Percentiles rank a stretch among this genome's conserved stretches.
Conservation (phyloP, 2,329 filamentous ascomycete genomes). For the Penicillium olsonii region DNA sequence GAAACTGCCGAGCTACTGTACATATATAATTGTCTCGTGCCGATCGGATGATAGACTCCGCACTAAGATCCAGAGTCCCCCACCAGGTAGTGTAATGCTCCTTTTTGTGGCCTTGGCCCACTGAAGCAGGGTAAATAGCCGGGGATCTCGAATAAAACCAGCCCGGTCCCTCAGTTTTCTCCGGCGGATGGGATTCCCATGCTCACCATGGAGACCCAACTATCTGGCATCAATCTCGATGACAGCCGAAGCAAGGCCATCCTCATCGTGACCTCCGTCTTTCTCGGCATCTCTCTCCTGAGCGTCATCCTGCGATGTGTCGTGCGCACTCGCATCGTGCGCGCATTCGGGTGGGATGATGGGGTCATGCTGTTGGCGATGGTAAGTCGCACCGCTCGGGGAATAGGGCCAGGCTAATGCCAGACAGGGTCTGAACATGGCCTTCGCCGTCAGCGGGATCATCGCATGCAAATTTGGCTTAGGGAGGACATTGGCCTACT, state of each 20-base stretch:
- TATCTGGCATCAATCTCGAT: constrained; percentile 5
- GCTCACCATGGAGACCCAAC: constrained; percentile 12
- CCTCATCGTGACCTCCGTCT: constrained; percentile 34
- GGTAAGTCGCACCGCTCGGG: constrained; percentile 24
- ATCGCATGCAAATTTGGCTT: constrained; percentile 28
- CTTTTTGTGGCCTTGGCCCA: constrained; percentile 2
- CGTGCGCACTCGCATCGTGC: constrained; percentile 43
- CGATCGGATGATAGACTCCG: constrained; percentile 17
- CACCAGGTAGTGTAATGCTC: no score
- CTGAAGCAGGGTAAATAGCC: constrained; percentile 8
- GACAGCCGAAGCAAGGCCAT: constrained; percentile 23
- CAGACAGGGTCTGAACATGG: constrained; percentile 27
- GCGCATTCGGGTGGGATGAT: constrained; percentile 41
- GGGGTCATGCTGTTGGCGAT: constrained; percentile 32
- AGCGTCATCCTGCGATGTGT: constrained; percentile 43
- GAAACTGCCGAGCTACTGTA: not conserved
- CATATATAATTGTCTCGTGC: constrained; percentile 6
- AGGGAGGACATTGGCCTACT: constrained; percentile 22
- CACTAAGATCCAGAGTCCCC: constrained; percentile 13
- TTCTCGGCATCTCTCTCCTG: constrained; percentile 43
- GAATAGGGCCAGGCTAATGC: not conserved
- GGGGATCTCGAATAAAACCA: constrained; percentile 18
- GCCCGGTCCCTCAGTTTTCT: not conserved
- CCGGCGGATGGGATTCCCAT: constrained; percentile 13
- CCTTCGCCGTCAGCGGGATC: constrained; percentile 30